Evolutionary conservation across 1,139 yeast genomes (phyloP).

Genomic region (Cylindricascospora bacillispora): DNA sequence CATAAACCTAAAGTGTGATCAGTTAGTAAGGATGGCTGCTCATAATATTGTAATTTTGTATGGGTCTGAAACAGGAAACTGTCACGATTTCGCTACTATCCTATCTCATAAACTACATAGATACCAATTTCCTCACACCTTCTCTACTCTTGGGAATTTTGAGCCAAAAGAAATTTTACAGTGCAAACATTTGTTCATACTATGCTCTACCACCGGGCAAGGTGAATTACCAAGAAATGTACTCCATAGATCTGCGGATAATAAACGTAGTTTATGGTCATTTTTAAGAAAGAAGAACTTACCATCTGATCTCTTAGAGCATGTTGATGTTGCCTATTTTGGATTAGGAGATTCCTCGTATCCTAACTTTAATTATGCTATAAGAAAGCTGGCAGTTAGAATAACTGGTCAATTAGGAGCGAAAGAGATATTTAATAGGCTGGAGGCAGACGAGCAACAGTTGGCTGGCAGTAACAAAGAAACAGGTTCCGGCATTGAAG

Average conservation of each 20-base stretch:
- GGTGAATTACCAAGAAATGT: slow-evolving; percentile 86
- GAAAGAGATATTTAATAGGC: slow-evolving; percentile 50
- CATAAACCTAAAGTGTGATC: not conserved
- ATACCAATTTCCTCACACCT: slow-evolving; percentile 38
- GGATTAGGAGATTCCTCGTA: slow-evolving; percentile 96
- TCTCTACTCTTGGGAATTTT: slow-evolving; percentile 51
- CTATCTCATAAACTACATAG: slow-evolving; percentile 47
- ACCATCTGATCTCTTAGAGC: slow-evolving; percentile 50
- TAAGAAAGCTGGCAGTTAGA: slow-evolving; percentile 68
- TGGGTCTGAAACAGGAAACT: slow-evolving; percentile 90
- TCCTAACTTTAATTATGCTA: slow-evolving; percentile 76
- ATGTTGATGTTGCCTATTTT: slow-evolving; percentile 54
- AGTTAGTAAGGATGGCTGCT: slow-evolving; percentile 5
- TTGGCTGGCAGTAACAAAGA: slow-evolving; percentile 26
- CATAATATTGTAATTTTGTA: slow-evolving; percentile 48
- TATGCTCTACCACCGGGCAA: slow-evolving; percentile 91
- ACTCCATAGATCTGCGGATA: slow-evolving; percentile 13
- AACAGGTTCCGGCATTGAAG: slow-evolving; percentile 70
- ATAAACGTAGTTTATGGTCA: slow-evolving; percentile 46
- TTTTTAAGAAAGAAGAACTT: slow-evolving; percentile 56
- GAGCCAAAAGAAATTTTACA: slow-evolving; percentile 38
- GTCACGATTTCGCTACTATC: slow-evolving; percentile 72
- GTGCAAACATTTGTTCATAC: slow-evolving; percentile 42
- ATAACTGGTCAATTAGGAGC: slow-evolving; percentile 69
- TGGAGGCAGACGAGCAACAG: slow-evolving; percentile 78